Evolutionary conservation across 768 basidiomycete genomes (phyloP).

Genomic region (Boletus barrowsii): DNA sequence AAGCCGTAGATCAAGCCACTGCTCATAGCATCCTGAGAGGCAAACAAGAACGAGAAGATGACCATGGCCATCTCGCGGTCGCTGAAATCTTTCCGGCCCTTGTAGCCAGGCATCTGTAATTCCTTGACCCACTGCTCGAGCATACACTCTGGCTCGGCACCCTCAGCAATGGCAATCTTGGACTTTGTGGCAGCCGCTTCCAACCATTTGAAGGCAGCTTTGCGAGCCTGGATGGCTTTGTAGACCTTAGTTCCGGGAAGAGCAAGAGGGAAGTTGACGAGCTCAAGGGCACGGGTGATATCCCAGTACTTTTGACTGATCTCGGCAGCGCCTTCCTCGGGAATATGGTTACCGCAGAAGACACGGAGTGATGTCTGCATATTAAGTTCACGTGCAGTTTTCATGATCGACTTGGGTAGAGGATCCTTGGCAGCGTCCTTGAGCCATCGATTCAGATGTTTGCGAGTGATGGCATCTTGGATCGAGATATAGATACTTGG

Average conservation of each 20-base stretch:
- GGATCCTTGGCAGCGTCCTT: constrained; percentile 46
- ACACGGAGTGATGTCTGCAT: constrained; percentile 97
- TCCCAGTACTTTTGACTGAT: constrained; percentile 95
- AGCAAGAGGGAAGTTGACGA: constrained; percentile 97
- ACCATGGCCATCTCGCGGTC: constrained; percentile 97
- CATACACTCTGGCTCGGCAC: constrained; percentile 82
- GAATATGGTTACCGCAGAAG: constrained; percentile 90
- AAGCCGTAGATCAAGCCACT: constrained; percentile 94
- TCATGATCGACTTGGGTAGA: constrained; percentile 68
- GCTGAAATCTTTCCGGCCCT: constrained; percentile 83
- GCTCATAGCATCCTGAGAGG: constrained; percentile 97
- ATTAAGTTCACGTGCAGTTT: constrained; percentile 88
- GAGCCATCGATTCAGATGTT: constrained; percentile 75
- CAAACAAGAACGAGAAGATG: constrained; percentile 94
- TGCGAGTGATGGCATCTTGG: constrained; percentile 80
- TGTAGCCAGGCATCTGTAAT: constrained; percentile 60
- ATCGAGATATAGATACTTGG: constrained; percentile 76
- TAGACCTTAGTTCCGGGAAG: constrained; percentile 96
- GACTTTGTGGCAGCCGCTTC: constrained; percentile 73
- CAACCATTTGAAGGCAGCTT: constrained; percentile 77
- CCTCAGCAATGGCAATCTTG: constrained; percentile 79
- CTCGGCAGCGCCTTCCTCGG: constrained; percentile 70
- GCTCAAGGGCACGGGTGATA: constrained; percentile 91
- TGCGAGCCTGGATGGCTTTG: constrained; percentile 88
- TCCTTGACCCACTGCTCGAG: constrained; percentile 88